Percentiles rank a stretch among this genome's conserved stretches.
These are phyloP conservation scores for Suillus hirtellus DNA, from an alignment of 768 basidiomycete genomes.

Conservation along the genomic window DNA sequence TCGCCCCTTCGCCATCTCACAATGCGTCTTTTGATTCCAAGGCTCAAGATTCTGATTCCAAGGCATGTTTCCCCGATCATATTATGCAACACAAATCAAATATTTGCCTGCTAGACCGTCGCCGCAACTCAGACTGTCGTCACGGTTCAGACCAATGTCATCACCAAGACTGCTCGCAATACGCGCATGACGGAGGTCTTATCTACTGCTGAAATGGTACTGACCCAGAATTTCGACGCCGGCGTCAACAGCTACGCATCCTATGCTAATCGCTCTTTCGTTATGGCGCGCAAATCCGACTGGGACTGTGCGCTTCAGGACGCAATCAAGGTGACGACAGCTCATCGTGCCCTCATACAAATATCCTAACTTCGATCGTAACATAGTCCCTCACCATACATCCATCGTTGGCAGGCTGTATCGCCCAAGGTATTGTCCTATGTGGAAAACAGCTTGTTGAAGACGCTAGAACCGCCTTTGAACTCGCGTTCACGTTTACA, in stretches of 20 bases:
- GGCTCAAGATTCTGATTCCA: neutral
- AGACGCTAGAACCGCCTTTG: neutral
- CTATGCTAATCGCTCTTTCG: neutral
- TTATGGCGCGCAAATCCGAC: neutral
- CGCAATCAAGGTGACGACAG: neutral
- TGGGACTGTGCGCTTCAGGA: neutral
- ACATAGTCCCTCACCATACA: neutral
- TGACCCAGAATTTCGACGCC: neutral
- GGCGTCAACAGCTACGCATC: neutral
- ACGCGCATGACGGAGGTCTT: neutral
- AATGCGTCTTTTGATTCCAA: neutral
- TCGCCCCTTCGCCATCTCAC: neutral
- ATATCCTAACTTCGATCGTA: neutral
- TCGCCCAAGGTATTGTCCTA: neutral
- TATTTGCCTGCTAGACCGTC: neutral
- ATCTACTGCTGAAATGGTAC: neutral
- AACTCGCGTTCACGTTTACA: neutral
- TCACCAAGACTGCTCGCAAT: neutral
- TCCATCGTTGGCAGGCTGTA: neutral
- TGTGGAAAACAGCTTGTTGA: neutral
- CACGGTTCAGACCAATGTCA: neutral
- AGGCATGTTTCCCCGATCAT: neutral
- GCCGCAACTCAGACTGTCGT: neutral
- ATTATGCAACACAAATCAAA: neutral
- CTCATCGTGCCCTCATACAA: neutral